Evolutionary conservation across 2,329 filamentous ascomycete species (phyloP), one percentile per base, ranked within the genome.

Genomic region (Rhinocladiella mackenziei): DNA sequence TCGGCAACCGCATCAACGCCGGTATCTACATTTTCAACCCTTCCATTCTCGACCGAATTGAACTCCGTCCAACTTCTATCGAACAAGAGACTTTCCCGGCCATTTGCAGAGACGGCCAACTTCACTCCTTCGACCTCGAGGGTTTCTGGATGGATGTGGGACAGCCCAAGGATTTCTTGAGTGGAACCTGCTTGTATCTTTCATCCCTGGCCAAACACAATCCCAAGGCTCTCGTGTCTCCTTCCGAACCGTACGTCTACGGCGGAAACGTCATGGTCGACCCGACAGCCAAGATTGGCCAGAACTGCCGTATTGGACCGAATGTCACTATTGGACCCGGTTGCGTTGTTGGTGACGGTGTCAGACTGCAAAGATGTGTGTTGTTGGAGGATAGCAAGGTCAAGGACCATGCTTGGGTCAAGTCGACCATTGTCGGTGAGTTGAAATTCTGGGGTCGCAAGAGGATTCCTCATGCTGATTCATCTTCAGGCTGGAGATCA

Each of bases 111-210:
- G 91, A 96, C 60, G 88, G 88, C 55, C 80, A 91, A 69, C 75
- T 97, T 53, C 91, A 97, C 77, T 95, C 88, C 1, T 96, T 94
- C 65, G 91, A 97, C 65, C 80, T 97, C 20, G 89, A 96, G 57
- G 89, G 91, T 58, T 97, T 94, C 80, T 97, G 91, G 91, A 97
- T 97, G 91, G 91, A 97, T 60, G 88, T 98, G 55, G 91, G 91
- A 60, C 91, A 98, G 72, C 91, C 91, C 59, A 98, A 97, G 75
- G 91, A 98, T 65, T 98, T 97, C 79, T 76, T 98, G 43, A 88
- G 85, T 15, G 91, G 91, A 53, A 97, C 92, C 51, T 97, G 91
- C 72, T 78, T 98, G 52, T 97, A 96, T 74, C 86, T 98, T 39
- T 89, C 87, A 34, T 94, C 88, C 3, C 79, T 97, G 49, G 78